phyloP scores from a whole-genome alignment of 257 asterid genomes.

The Agastache rugosa region DNA sequence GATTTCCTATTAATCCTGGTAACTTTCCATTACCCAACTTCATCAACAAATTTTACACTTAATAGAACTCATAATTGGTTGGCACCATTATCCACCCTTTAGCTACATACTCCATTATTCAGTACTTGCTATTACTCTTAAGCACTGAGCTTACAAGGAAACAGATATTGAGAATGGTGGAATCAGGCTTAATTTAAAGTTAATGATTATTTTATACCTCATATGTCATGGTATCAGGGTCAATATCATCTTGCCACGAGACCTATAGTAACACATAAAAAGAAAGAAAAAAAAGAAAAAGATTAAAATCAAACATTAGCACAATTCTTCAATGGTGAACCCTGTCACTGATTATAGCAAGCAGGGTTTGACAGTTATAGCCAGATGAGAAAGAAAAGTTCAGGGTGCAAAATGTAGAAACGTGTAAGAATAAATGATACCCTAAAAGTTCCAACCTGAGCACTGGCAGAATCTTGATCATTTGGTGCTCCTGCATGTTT shows the following conservation, averaged over 20 bases:
- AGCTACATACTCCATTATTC: constrained; percentile 7
- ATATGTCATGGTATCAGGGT: constrained; percentile 88
- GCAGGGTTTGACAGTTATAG: constrained; percentile 14
- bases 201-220: constrained; percentile 56
- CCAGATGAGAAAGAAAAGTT: neutral
- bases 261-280: constrained; percentile 54
- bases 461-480: constrained; percentile 56
- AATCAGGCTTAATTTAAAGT: neutral
- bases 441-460: constrained; percentile 54
- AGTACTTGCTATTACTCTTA: neutral
- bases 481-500: constrained; percentile 51
- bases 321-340: neutral
- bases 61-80: neutral
- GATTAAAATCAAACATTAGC: constrained; percentile 6
- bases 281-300: neutral
- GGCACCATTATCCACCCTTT: neutral
- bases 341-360: neutral
- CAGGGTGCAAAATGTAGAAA: neutral
- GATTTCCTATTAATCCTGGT: neutral
- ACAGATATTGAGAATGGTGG: neutral
- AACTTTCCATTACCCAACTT: constrained; percentile 10
- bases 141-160: neutral
- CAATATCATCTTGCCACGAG: constrained; percentile 71
- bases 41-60: neutral
- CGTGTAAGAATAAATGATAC: neutral